These are phyloP conservation scores for Mallotus japonicus DNA, from an alignment of 441 rosid genomes.

Conservation along the genomic window DNA sequence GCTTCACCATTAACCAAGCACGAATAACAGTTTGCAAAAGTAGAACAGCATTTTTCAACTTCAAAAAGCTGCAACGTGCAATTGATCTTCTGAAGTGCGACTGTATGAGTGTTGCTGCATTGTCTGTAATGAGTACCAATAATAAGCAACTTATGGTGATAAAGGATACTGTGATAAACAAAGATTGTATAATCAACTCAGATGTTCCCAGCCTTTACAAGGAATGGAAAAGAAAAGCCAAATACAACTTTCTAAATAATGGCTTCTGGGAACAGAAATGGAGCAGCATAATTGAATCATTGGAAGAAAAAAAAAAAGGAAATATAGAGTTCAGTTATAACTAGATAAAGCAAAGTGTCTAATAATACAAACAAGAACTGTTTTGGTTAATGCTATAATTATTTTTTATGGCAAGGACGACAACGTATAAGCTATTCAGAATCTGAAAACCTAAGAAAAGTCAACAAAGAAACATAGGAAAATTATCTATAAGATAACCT, in stretches of 20 bases:
- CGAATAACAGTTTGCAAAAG: conserved; percentile 56
- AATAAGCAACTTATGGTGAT: neutral
- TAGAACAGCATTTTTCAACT: conserved; percentile 43
- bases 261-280: neutral
- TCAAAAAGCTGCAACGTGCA: conserved; percentile 45
- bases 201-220: neutral
- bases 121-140: conserved; percentile 40
- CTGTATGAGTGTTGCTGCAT: conserved; percentile 67
- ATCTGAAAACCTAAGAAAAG: neutral
- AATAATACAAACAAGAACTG: neutral
- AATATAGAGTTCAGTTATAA: neutral
- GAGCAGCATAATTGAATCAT: neutral
- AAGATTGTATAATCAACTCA: neutral
- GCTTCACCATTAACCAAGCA: conserved; percentile 58
- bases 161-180: no score
- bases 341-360: neutral
- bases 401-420: neutral
- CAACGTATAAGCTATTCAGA: neutral
- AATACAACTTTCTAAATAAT: neutral
- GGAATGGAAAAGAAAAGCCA: neutral
- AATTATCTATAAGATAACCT: conserved; percentile 40
- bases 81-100: conserved; percentile 47
- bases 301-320: neutral
- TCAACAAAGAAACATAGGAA: neutral
- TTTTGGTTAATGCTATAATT: neutral